Conservation (phyloP, 202 grass and related monocot species). For the Elaeis oleifera region DNA sequence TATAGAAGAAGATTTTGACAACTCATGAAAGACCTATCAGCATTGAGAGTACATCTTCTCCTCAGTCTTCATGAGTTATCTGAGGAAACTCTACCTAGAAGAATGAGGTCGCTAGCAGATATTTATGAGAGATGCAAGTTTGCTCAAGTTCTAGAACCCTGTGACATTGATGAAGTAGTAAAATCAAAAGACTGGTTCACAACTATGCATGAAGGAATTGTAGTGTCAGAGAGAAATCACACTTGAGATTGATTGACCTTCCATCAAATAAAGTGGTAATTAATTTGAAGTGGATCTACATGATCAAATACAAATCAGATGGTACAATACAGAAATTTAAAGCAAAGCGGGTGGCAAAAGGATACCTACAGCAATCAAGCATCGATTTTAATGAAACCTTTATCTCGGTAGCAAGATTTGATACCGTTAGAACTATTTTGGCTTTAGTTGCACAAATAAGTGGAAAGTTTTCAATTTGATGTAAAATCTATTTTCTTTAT, state of each 20-base stretch:
- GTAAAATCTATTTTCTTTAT: too few relatives aligned
- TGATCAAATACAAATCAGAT: neutral
- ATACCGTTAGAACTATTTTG: neutral
- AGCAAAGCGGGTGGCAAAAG: neutral
- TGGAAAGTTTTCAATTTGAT: too few relatives aligned
- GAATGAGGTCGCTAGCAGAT: neutral
- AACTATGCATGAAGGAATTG: neutral
- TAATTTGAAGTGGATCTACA: constrained; percentile 22
- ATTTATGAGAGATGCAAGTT: constrained; percentile 13
- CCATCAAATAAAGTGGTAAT: neutral
- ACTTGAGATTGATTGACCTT: neutral
- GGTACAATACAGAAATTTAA: neutral
- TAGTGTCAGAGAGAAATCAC: neutral
- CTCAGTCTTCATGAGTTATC: too few relatives aligned
- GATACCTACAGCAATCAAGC: neutral
- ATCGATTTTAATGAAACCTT: constrained; percentile 10
- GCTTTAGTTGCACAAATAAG: neutral
- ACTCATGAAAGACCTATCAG: too few relatives aligned
- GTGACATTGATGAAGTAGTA: neutral
- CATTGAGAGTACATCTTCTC: too few relatives aligned
- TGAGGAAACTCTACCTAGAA: too few relatives aligned
- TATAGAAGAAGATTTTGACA: too few relatives aligned
- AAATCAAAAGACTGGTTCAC: neutral
- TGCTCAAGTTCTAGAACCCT: neutral
- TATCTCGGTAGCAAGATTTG: neutral